These are phyloP conservation scores for Filobasidium wieringae DNA, from an alignment of 768 basidiomycete genomes.

Conservation along the genomic window DNA sequence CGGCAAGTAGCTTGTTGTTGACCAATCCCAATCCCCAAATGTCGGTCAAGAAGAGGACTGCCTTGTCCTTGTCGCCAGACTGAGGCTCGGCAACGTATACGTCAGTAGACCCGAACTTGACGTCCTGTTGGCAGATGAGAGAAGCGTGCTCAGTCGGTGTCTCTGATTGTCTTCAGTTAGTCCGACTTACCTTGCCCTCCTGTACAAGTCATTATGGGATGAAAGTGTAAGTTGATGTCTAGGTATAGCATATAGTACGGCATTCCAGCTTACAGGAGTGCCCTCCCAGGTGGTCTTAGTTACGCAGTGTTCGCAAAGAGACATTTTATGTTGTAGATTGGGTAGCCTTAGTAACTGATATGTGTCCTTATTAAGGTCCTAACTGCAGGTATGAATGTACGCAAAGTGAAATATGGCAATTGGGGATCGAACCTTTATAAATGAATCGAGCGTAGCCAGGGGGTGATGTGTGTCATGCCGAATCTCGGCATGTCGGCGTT, in stretches of 20 bases:
- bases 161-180: not conserved
- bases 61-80: slow-evolving; percentile 46
- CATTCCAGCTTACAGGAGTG: not conserved
- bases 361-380: no score
- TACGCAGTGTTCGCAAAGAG: not conserved
- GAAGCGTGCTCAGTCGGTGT: not conserved
- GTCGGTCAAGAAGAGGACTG: slow-evolving; percentile 47
- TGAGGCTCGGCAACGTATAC: slow-evolving; percentile 46
- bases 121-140: not conserved
- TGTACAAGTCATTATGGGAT: no score
- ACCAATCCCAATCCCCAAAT: slow-evolving; percentile 45
- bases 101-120: slow-evolving; percentile 10
- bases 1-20: slow-evolving; percentile 41
- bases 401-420: no score
- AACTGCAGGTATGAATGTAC: no score
- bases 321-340: not conserved
- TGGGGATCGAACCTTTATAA: no score
- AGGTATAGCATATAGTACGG: no score
- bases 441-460: no score
- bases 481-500: no score
- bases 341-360: no score
- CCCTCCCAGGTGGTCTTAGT: not conserved
- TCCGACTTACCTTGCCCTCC: not conserved
- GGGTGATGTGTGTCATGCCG: no score
- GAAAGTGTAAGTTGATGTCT: no score